These are phyloP conservation scores for Camelina neglecta DNA, from an alignment of 345 rosid genomes.

Conservation along the genomic window DNA sequence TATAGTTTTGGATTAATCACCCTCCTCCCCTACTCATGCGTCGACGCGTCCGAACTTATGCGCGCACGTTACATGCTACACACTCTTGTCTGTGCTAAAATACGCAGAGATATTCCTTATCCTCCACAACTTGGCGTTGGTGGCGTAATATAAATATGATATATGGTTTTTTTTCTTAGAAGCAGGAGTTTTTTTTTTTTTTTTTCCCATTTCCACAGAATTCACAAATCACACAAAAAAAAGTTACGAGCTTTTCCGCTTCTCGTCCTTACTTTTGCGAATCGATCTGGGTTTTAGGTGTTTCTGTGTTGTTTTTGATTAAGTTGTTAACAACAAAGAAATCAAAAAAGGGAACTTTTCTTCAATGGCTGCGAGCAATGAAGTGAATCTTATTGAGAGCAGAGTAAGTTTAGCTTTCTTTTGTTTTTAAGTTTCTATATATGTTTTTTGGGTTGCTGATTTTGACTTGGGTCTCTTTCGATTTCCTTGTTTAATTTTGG, in stretches of 20 bases:
- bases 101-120: slow-evolving; percentile 43
- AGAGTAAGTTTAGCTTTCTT: slow-evolving; percentile 51
- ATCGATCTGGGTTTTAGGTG: slow-evolving; percentile 37
- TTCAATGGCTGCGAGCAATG: slow-evolving; percentile 76
- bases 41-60: slow-evolving; percentile 18
- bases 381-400: slow-evolving; percentile 71
- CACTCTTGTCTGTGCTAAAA: not conserved
- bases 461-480: slow-evolving; percentile 40
- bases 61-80: slow-evolving; percentile 34
- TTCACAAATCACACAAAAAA: slow-evolving; percentile 7
- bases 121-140: slow-evolving; percentile 36
- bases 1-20: not conserved
- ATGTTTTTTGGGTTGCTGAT: slow-evolving; percentile 3
- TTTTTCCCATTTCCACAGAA: slow-evolving; percentile 4
- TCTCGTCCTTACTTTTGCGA: not conserved
- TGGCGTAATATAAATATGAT: not conserved
- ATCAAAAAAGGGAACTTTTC: not conserved
- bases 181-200: too few species aligned
- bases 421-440: not conserved
- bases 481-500: slow-evolving; percentile 27
- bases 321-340: not conserved
- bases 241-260: slow-evolving; percentile 14
- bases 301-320: slow-evolving; percentile 21
- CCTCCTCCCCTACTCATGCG: slow-evolving; percentile 15
- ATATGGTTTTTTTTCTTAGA: too few species aligned